Evolutionary conservation across 805 yeast species (phyloP).

Genomic region (Nematodospora valgi): DNA sequence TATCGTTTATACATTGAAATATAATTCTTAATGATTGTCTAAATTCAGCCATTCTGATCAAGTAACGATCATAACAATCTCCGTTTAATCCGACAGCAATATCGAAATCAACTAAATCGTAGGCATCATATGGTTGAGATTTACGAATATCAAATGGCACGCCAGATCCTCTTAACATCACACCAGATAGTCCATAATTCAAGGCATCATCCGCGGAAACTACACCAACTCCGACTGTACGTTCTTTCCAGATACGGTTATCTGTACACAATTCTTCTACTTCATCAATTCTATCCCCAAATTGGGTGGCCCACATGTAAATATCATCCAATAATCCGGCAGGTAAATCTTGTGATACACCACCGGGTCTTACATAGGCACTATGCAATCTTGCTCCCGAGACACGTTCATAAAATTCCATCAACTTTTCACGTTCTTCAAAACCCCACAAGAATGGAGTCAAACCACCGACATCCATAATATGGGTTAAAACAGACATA

Average conservation of each 20-base stretch:
- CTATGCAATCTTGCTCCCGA: conserved; percentile 88
- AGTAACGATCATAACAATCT: conserved; percentile 88
- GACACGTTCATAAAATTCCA: conserved; percentile 90
- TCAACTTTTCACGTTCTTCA: conserved; percentile 88
- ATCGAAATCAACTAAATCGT: conserved; percentile 81
- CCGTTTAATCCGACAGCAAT: conserved; percentile 84
- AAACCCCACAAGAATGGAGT: conserved; percentile 94
- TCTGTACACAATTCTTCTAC: conserved; percentile 86
- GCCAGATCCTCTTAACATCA: conserved; percentile 90
- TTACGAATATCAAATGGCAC: conserved; percentile 83
- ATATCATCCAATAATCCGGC: conserved; percentile 84
- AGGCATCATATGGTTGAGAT: conserved; percentile 87
- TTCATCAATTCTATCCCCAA: conserved; percentile 89
- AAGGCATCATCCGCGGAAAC: conserved; percentile 85
- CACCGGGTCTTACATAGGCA: conserved; percentile 89
- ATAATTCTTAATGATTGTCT: conserved; percentile 87
- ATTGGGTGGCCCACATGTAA: conserved; percentile 95
- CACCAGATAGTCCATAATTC: conserved; percentile 77
- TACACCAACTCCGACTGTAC: conserved; percentile 77
- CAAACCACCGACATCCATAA: conserved; percentile 93
- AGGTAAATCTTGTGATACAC: conserved; percentile 85
- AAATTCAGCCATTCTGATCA: conserved; percentile 87
- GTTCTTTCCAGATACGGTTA: conserved; percentile 88
- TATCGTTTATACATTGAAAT: conserved; percentile 84
- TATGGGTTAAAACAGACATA: conserved; percentile 83